Evolutionary conservation across 768 basidiomycete species (phyloP).

Genomic region (Kwoniella dendrophila): DNA sequence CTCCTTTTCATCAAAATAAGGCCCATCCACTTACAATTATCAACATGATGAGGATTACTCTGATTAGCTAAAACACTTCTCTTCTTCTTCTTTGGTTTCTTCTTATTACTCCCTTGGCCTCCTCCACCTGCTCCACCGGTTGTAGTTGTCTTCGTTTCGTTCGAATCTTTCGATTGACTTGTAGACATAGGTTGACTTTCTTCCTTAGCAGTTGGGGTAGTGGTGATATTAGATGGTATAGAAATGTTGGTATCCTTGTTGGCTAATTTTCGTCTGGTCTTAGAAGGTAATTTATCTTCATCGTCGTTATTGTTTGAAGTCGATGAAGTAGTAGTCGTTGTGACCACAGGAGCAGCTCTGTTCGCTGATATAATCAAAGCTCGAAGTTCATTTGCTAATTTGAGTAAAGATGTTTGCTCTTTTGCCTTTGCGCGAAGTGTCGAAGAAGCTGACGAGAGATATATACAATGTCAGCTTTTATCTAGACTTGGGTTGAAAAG

Average conservation of each 20-base stretch:
- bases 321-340: slow-evolving; percentile 9
- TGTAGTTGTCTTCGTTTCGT: slow-evolving; percentile 8
- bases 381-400: slow-evolving; percentile 32
- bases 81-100: slow-evolving; percentile 84
- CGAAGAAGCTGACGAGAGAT: slow-evolving; percentile 28
- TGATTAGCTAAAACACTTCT: slow-evolving; percentile 86
- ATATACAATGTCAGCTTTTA: background rate
- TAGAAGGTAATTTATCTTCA: slow-evolving; percentile 18
- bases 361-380: slow-evolving; percentile 28
- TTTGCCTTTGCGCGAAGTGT: slow-evolving; percentile 13
- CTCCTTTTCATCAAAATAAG: background rate
- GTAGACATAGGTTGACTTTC: slow-evolving; percentile 14
- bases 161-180: slow-evolving; percentile 15
- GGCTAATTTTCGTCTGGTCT: slow-evolving; percentile 17
- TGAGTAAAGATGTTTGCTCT: slow-evolving; percentile 32
- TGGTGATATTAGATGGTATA: background rate
- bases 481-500: background rate
- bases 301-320: background rate
- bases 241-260: slow-evolving; percentile 6
- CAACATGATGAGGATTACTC: slow-evolving; percentile 90
- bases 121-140: background rate
- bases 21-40: slow-evolving; percentile 64
- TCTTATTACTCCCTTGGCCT: slow-evolving; percentile 25
- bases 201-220: background rate
- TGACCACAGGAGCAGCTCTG: slow-evolving; percentile 19